These are phyloP conservation scores for Polyporus arcularius DNA, from an alignment of 768 basidiomycete genomes.

Conservation along the genomic window DNA sequence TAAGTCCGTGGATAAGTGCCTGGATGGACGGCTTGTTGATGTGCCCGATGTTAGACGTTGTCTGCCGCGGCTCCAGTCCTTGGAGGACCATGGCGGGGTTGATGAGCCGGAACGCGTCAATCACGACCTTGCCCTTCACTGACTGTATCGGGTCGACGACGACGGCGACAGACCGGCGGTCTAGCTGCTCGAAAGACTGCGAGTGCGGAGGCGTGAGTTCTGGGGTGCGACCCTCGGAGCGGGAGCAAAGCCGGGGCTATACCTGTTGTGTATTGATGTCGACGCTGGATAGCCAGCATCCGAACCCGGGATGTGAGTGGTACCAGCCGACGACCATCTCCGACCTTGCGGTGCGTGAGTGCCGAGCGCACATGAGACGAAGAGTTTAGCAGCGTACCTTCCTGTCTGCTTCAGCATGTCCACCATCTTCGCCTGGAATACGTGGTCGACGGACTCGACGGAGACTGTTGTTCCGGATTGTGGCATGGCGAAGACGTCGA, in stretches of 20 bases:
- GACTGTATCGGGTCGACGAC: constrained; percentile 99
- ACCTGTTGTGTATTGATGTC: constrained; percentile 99
- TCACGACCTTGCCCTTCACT: constrained; percentile 98
- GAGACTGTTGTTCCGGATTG: constrained; percentile 97
- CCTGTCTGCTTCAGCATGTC: constrained; percentile 99
- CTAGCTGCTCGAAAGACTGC: constrained; percentile 95
- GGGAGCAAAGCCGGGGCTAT: constrained; percentile 5
- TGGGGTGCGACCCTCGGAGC: background rate
- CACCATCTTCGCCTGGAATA: constrained; percentile 97
- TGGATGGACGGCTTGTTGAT: constrained; percentile 99
- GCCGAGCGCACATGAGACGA: background rate
- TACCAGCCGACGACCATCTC: constrained; percentile 99
- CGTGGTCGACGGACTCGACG: constrained; percentile 97
- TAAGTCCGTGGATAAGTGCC: constrained; percentile 95
- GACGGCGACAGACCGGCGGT: constrained; percentile 92
- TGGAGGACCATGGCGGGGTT: constrained; percentile 86
- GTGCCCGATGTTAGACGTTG: constrained; percentile 97
- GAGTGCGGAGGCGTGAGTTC: constrained; percentile 2
- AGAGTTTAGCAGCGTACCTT: constrained; percentile 53
- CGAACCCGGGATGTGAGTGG: constrained; percentile 99
- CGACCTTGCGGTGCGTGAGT: constrained; percentile 50
- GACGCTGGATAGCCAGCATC: constrained; percentile 98
- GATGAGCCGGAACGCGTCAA: constrained; percentile 98
- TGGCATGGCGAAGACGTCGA: constrained; percentile 99
- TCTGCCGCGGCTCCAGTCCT: constrained; percentile 94